Evolutionary conservation across 1,284 basidiomycete species (phyloP).

Genomic region (Ceratobasidium theobromae): DNA sequence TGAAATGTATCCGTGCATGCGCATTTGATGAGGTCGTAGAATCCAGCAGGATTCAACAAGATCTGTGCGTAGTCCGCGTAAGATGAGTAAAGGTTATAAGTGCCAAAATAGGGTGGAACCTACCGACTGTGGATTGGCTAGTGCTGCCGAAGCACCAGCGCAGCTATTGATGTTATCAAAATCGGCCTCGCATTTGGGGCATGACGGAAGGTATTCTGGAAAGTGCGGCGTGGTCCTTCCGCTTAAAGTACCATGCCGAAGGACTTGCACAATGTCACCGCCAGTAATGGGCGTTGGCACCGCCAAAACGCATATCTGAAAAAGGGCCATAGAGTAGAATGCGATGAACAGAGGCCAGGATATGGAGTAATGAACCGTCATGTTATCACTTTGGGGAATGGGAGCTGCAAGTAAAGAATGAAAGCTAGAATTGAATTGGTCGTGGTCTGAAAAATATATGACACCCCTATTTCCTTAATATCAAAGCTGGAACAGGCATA

Average conservation of each 20-base stretch:
- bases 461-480: conserved; percentile 15
- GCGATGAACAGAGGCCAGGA: not conserved
- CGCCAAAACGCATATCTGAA: not conserved
- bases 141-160: conserved; percentile 56
- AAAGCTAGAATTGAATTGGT: not conserved
- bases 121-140: conserved; percentile 60
- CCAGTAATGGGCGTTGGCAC: not conserved
- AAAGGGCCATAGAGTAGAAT: no score
- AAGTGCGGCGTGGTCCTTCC: conserved; percentile 48
- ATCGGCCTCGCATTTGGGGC: conserved; percentile 55
- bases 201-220: conserved; percentile 54
- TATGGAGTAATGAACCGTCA: not conserved
- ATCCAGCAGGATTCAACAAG: conserved; percentile 62
- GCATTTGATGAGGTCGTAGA: conserved; percentile 65
- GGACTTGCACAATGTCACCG: not conserved
- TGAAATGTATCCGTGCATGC: conserved; percentile 68
- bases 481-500: not conserved
- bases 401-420: no score
- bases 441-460: conserved; percentile 8
- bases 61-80: conserved; percentile 54
- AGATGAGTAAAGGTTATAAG: no score
- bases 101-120: no score
- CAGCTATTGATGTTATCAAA: conserved; percentile 58
- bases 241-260: not conserved
- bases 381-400: no score